Base-by-base conservation (phyloP, 2,329 filamentous ascomycete species). In the Diaporthe ilicicola region DNA sequence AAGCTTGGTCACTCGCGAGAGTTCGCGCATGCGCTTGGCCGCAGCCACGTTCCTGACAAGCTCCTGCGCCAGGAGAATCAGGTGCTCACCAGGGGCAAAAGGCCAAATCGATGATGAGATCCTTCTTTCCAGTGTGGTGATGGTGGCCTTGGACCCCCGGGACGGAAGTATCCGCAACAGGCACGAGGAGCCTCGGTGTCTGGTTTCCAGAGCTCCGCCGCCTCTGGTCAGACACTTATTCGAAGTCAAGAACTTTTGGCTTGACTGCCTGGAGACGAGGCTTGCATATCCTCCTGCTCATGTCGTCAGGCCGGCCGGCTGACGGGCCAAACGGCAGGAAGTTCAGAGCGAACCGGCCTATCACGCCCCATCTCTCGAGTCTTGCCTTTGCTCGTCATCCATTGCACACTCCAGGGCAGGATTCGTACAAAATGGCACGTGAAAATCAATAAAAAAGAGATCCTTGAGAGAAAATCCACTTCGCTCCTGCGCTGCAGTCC, bases 61-160 rank as follows among this genome's bases (percentile, higher is more conserved):
- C 29, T 8, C 5, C 17, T 34, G 59, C 59, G 27, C 59, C 27
- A 48, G 59, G 59, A 48, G 19, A 42, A 48, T 34, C 42, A 32
- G 27, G 42, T 12, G 29, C 22, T 17, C 27, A 22, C 13, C 27
- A 17, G 2, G 19, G 22, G 9, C 4, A 8, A 10, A 32, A 12
- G 27, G 24, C 34, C 42, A 48, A 42, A 48, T 48, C 42, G 59
- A 62, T 62, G 22, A 62, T 48, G 19, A 22, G n/a, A 62, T 62
- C 42, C 59, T 48, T 48, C 24, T 48, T 46, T 24, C 13, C 15
- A 2, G 3, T 2, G n/a, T 34, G 19, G 56, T 10, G 13, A 27
- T 27, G 10, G n/a, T 24, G 19, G 32, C 19, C 12, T 6, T 10
- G 42, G 29, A 27, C 42, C n/a, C 27, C 39, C 27, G 56, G 19